These are phyloP conservation scores for Berkeleyomyces rouxiae DNA, from an alignment of 2,329 filamentous ascomycete species.

Conservation along the genomic window DNA sequence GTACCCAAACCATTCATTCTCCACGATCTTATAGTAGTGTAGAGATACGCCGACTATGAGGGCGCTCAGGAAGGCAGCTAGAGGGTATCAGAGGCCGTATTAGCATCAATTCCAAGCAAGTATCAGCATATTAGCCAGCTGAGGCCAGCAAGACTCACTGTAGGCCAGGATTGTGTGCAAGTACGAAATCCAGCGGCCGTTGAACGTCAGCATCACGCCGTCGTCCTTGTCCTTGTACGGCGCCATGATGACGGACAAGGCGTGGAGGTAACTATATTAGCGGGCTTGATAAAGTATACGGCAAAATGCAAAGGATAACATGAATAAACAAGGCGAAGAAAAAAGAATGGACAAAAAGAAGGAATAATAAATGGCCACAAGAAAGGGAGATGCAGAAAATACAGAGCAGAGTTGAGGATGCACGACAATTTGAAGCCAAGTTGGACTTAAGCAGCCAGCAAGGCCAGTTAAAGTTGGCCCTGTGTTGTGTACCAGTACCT, in stretches of 20 bases:
- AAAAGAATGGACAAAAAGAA: slow-evolving; percentile 9
- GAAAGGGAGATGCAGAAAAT: not conserved
- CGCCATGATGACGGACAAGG: slow-evolving; percentile 22
- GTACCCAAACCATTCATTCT: slow-evolving; percentile 92
- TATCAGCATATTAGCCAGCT: not conserved
- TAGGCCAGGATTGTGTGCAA: slow-evolving; percentile 74
- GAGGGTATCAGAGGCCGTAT: slow-evolving; percentile 4
- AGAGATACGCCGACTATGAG: slow-evolving; percentile 63
- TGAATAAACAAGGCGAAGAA: not conserved
- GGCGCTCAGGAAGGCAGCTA: slow-evolving; percentile 73
- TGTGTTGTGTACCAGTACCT: not conserved
- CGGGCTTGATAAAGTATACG: not conserved
- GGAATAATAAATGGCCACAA: not conserved
- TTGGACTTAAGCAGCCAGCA: not conserved
- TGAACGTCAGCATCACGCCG: slow-evolving; percentile 47
- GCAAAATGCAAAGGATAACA: not conserved
- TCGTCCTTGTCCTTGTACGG: slow-evolving; percentile 50
- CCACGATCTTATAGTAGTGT: slow-evolving; percentile 92
- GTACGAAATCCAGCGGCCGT: slow-evolving; percentile 82
- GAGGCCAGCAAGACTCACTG: slow-evolving; percentile 31
- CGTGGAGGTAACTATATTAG: not conserved
- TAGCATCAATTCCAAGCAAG: not conserved
- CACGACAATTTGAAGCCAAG: not conserved
- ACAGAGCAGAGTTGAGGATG: not conserved
- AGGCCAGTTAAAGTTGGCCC: not conserved